phyloP scores from a whole-genome alignment of 1,284 basidiomycete genomes.

The Crucibulum cyathiforme region DNA sequence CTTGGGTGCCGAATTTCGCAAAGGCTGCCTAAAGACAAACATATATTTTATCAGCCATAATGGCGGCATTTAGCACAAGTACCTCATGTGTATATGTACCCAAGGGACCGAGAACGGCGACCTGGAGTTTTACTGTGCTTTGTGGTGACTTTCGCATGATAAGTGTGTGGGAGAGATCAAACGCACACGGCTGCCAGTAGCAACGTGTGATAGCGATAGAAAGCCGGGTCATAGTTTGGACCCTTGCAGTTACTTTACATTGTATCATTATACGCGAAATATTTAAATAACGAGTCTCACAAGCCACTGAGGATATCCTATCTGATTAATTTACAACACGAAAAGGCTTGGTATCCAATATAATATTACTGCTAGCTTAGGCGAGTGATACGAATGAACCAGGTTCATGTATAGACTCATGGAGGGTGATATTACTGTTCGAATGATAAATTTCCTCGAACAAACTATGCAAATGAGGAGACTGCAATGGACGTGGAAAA shows the following conservation, averaged over 20 bases:
- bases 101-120: slow-evolving; percentile 71
- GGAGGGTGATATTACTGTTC: slow-evolving; percentile 29
- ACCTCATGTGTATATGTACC: slow-evolving; percentile 84
- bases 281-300: not conserved
- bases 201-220: no score
- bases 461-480: slow-evolving; percentile 30
- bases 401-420: slow-evolving; percentile 38
- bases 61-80: slow-evolving; percentile 14
- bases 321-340: not conserved
- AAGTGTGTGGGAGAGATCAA: not conserved
- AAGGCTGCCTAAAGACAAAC: slow-evolving; percentile 58
- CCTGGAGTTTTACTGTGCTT: slow-evolving; percentile 13
- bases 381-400: slow-evolving; percentile 39
- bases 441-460: slow-evolving; percentile 32
- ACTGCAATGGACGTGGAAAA: slow-evolving; percentile 39
- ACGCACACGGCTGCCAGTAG: not conserved
- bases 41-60: not conserved
- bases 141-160: no score
- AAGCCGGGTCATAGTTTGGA: no score
- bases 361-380: slow-evolving; percentile 10
- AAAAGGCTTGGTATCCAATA: not conserved
- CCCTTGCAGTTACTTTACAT: no score
- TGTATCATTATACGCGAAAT: no score
- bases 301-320: not conserved
- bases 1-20: slow-evolving; percentile 58